A percentile compares a stretch with the other conserved stretches of the same genome.
These are phyloP conservation scores for Nicotiana knightiana DNA, from an alignment of 257 asterid species.

Conservation along the genomic window DNA sequence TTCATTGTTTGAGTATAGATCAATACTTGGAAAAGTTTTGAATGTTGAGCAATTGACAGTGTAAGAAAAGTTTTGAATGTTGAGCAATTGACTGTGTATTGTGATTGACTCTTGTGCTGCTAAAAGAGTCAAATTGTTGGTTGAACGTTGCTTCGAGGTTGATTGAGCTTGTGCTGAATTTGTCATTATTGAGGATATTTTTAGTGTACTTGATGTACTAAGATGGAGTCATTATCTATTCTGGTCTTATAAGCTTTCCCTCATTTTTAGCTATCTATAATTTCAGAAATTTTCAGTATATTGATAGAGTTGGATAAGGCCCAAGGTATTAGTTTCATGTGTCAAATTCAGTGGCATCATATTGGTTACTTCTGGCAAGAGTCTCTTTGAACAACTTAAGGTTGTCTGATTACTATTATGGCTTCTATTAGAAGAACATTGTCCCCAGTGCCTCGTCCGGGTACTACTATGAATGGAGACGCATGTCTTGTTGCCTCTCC, in stretches of 20 bases:
- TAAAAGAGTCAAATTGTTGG: not conserved
- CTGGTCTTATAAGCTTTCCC: not conserved
- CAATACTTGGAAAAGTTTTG: not conserved
- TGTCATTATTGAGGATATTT: not conserved
- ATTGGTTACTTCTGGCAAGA: not conserved
- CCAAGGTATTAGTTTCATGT: not conserved
- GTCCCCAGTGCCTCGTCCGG: constrained; percentile 57
- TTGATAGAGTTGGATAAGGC: not conserved
- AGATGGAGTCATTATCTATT: not conserved
- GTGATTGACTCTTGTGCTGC: not conserved
- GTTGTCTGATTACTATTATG: constrained; percentile 27
- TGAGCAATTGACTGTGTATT: not conserved
- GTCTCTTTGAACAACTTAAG: not conserved
- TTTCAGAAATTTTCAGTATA: not conserved
- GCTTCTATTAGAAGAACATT: constrained; percentile 67
- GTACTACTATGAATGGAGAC: constrained; percentile 44
- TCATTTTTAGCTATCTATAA: not conserved
- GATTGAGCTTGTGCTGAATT: not conserved
- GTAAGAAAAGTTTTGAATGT: not conserved
- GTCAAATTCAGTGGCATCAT: not conserved
- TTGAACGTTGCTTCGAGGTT: not conserved
- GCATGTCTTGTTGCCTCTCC: constrained; percentile 56
- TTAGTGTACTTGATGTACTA: not conserved
- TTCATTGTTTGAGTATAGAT: not conserved
- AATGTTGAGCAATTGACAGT: not conserved